These are phyloP conservation scores for Atalantia buxifolia DNA, from an alignment of 345 rosid genomes.

Conservation along the genomic window DNA sequence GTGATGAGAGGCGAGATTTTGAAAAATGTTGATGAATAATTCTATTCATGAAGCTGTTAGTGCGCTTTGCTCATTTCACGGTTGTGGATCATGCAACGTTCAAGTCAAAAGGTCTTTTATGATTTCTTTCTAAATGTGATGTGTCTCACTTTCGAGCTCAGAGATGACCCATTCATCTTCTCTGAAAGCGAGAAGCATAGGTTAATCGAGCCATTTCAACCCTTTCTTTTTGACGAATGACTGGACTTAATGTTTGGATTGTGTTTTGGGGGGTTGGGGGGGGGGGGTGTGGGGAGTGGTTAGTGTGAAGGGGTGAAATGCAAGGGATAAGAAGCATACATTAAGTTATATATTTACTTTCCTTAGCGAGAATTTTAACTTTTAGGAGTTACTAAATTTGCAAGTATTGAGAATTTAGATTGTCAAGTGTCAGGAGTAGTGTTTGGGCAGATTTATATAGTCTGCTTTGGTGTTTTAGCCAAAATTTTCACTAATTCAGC, in stretches of 20 bases:
- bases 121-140: not conserved
- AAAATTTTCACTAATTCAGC: too few relatives aligned
- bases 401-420: not conserved
- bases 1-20: not conserved
- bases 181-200: not conserved
- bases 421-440: not conserved
- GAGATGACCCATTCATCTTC: not conserved
- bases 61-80: not conserved
- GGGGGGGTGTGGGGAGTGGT: fast-evolving
- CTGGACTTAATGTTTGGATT: too few relatives aligned
- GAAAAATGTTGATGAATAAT: not conserved
- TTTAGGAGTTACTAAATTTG: not conserved
- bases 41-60: not conserved
- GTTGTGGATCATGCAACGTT: not conserved
- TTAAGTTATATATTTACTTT: too few relatives aligned
- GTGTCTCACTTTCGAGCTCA: not conserved
- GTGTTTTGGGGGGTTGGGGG: too few relatives aligned
- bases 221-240: too few relatives aligned
- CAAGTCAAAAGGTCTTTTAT: not conserved
- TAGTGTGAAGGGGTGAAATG: too few relatives aligned
- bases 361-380: not conserved
- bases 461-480: not conserved
- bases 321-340: too few relatives aligned
- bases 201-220: not conserved
- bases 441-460: not conserved